Evolutionary conservation across 2,329 filamentous ascomycete genomes (phyloP).

Genomic region (Mollisia scopiformis): DNA sequence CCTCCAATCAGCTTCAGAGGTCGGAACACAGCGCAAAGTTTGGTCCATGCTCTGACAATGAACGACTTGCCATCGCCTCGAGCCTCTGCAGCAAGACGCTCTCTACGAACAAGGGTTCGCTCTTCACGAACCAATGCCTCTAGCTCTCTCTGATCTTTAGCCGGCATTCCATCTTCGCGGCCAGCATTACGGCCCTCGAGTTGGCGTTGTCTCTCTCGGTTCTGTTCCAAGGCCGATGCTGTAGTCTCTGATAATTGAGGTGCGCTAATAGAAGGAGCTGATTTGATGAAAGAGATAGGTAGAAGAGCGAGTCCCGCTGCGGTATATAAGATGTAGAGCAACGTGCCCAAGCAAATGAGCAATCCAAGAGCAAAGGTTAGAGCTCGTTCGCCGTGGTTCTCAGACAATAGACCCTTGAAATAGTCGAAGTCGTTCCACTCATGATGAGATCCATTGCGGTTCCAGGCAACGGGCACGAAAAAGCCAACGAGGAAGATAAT

Average conservation of each 20-base stretch:
- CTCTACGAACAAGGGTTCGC: conserved; percentile 85
- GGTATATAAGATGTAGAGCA: conserved; percentile 88
- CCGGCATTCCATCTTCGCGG: conserved; percentile 71
- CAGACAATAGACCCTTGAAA: conserved; percentile 81
- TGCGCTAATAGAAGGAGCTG: conserved; percentile 82
- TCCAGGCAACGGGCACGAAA: conserved; percentile 82
- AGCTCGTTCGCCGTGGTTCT: conserved; percentile 91
- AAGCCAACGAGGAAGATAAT: conserved; percentile 91
- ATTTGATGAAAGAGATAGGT: conserved; percentile 90
- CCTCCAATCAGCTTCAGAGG: conserved; percentile 89
- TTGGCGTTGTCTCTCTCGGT: conserved; percentile 89
- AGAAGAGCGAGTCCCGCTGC: conserved; percentile 86
- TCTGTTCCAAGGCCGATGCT: conserved; percentile 79
- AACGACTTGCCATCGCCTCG: conserved; percentile 76
- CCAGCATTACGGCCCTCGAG: conserved; percentile 84
- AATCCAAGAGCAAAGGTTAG: conserved; percentile 87
- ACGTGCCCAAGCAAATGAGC: conserved; percentile 83
- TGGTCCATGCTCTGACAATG: conserved; percentile 77
- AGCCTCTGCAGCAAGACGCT: conserved; percentile 83
- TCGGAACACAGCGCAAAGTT: conserved; percentile 78
- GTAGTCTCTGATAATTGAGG: conserved; percentile 79
- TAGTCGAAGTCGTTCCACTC: conserved; percentile 88
- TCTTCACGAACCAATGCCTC: conserved; percentile 89
- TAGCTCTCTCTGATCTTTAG: conserved; percentile 86
- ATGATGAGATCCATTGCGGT: conserved; percentile 65